Percentiles rank a stretch among this genome's conserved stretches.
Conservation (phyloP, 352 stramenopile genomes). For the Pythium pyrilobum region DNA sequence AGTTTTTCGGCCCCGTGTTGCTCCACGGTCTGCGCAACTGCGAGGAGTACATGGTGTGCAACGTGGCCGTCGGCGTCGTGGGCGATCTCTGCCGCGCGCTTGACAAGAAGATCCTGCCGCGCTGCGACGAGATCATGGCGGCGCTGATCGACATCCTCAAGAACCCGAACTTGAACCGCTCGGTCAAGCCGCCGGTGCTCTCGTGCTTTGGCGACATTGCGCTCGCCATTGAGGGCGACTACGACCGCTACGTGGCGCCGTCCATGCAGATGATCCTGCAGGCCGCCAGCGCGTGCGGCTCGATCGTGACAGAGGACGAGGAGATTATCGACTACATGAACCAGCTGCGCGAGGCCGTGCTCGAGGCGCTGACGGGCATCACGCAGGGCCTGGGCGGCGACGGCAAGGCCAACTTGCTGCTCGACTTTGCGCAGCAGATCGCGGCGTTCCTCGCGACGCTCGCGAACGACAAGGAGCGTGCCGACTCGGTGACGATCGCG, state of each 20-base stretch:
- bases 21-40: constrained; percentile 92
- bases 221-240: constrained; percentile 92
- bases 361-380: constrained; percentile 97
- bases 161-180: constrained; percentile 90
- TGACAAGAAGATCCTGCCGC: constrained; percentile 87
- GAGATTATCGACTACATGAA: constrained; percentile 99
- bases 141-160: constrained; percentile 94
- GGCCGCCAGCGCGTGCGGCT: constrained; percentile 79
- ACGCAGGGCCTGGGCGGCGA: constrained; percentile 91
- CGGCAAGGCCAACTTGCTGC: constrained; percentile 80
- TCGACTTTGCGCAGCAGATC: constrained; percentile 82
- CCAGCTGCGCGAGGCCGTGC: constrained; percentile 91
- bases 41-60: constrained; percentile 96
- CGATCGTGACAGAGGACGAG: constrained; percentile 92
- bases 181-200: constrained; percentile 95
- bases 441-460: constrained; percentile 87
- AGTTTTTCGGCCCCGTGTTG: constrained; percentile 89
- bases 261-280: constrained; percentile 86
- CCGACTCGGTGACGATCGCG: constrained; percentile 87
- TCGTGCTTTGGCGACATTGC: constrained; percentile 97
- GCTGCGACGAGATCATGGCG: constrained; percentile 93
- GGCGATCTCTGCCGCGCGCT: constrained; percentile 94
- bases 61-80: constrained; percentile 92
- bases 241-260: constrained; percentile 81
- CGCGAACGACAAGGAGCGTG: constrained; percentile 74